Base-by-base conservation (phyloP, 441 rosid genomes). In the Adansonia grandidieri region DNA sequence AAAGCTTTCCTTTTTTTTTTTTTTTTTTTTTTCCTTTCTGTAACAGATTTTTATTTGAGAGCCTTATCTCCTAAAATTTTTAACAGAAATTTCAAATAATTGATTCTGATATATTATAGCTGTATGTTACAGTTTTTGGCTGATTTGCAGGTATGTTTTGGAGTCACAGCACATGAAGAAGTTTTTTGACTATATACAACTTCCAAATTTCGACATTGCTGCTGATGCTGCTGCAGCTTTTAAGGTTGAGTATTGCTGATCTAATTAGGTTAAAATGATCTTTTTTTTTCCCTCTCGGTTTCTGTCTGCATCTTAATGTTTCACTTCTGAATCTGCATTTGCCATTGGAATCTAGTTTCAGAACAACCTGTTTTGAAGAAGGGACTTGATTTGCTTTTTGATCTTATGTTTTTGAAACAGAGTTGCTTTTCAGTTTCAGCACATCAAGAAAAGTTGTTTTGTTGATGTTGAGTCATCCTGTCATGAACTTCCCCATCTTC, bases 181-280 rank as follows among this genome's bases (percentile, higher is more conserved):
- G 83, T 93, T 96, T 85, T 96, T 94, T 56, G 91, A 92, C 74
- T 93, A 82, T 75, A 96, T 96, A 79, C 98, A 94, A 84, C 93
- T 96, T 80, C 99, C 99, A 58, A 94, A 96, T 86, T 96, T 96
- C 28, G 98, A 96, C 80, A 86, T 96, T 79, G 94, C 99, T 73
- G 99, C 99, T 11, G 99, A 96, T 91, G 99, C 97, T 77, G 99
- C 98, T 85, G 98, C 97, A 11, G 93, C 99, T 62, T 96, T 96
- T 83, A 96, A 96, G 99, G 99, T 96, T 64, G 73, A 28, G 42
- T 20, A 75, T 53, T 74, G 76, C 51, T 65, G 65, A 42, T 45
- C 45, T 8, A 57, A 66, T 51, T 75, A 67, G 9, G 37, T 56
- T 14, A 8, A 24, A 14, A 50, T 70, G 44, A 24, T 70, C 51